Evolutionary conservation across 2,329 filamentous ascomycete species (phyloP), one percentile per base, ranked within the genome.

Genomic region (Diaporthe sp.): DNA sequence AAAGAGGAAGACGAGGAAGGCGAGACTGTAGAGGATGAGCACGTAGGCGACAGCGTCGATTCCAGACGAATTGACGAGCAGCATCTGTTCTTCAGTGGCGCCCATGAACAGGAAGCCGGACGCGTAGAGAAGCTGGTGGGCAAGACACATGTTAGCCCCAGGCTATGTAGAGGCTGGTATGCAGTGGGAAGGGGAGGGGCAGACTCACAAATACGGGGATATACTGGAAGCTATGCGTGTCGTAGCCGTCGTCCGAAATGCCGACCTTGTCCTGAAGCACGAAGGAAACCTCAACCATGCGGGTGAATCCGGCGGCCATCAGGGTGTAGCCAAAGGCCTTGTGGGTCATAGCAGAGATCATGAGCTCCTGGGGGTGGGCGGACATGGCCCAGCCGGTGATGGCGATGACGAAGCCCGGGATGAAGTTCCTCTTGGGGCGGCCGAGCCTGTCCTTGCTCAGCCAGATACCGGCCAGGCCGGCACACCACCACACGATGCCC

Each of bases 401-500:
- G 77, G 98, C 84, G 76, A 99, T 94, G 75, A 99, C 95, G 78
- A 98, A 94, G 17, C 92, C 96, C 0, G 97, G 97, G 73, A 99
- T 92, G 77, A 99, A 92, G 85, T 99, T 99, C 79, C 97, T 91
- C 88, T 96, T 95, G 12, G 97, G 96, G 57, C 92, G 89, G 71
- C 97, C 96, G 78, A 96, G 92, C 74, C 95, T 92, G 82, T 93
- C 95, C 77, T 92, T 91, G 83, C 95, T 98, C 53, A 99, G 88
- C 97, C 96, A 99, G 71, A 99, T 90, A 57, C 97, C 97, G 15
- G 96, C 90, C 42, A 99, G 87, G 34, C 97, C 97, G 10, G 97
- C 96, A 80, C 92, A 94, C 96, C 96, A 99, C 97, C 97, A 99
- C 71, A 99, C 92, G 77, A 99, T 92, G n/a, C 97, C 97, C 96